Evolutionary conservation across 1,139 yeast species (phyloP).

Genomic region (Nakaseomyces glabratus): DNA sequence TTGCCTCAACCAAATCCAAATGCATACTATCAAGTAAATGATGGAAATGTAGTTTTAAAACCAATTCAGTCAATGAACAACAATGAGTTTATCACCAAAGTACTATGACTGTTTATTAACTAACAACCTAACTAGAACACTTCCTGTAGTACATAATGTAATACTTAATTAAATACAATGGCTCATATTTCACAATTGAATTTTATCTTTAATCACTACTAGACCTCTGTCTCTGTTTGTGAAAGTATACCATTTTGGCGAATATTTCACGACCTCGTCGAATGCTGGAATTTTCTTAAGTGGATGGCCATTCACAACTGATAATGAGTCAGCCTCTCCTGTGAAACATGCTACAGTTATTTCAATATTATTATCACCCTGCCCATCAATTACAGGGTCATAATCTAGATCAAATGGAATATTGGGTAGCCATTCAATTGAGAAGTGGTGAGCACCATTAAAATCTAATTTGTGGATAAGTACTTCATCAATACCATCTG

Average conservation of each 20-base stretch:
- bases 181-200: no score
- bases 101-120: no score
- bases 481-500: constrained; percentile 53
- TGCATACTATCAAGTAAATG: constrained; percentile 2
- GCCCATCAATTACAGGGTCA: constrained; percentile 41
- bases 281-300: constrained; percentile 54
- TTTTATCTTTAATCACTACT: constrained; percentile 39
- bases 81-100: constrained; percentile 5
- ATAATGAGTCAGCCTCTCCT: constrained; percentile 54
- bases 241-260: constrained; percentile 57
- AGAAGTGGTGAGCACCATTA: constrained; percentile 48
- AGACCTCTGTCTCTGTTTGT: constrained; percentile 61
- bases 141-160: constrained; percentile 13
- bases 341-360: constrained; percentile 58
- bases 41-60: constrained; percentile 4
- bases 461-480: constrained; percentile 59
- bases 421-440: constrained; percentile 72
- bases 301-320: constrained; percentile 32
- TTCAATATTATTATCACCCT: constrained; percentile 38
- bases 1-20: neutral
- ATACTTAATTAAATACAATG: constrained; percentile 10
- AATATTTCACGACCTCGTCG: constrained; percentile 54
- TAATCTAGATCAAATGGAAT: constrained; percentile 36
- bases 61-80: constrained; percentile 2
- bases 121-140: no score